Conservation (phyloP, 176 grass and related monocot species). For the Lolium rigidum region DNA sequence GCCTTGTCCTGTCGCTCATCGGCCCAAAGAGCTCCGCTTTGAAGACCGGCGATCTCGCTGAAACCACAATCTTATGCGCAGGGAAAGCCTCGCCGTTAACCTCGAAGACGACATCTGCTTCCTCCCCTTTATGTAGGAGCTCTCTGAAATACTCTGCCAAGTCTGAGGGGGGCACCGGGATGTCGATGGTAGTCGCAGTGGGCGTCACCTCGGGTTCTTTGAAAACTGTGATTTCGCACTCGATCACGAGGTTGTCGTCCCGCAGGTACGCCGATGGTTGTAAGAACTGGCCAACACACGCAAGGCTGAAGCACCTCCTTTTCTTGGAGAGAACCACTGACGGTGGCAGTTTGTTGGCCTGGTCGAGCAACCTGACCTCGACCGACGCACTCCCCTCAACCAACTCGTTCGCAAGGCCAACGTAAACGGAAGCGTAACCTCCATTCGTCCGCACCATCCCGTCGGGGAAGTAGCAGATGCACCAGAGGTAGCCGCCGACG, state of each 20-base stretch:
- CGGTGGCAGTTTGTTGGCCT: too few species aligned
- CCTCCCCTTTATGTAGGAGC: neutral
- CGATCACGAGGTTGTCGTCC: neutral
- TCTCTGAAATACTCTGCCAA: neutral
- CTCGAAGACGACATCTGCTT: neutral
- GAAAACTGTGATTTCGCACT: conserved; percentile 5
- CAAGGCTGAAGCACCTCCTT: too few species aligned
- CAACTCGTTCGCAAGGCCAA: too few species aligned
- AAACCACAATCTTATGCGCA: neutral
- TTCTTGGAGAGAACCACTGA: too few species aligned
- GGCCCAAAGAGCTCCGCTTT: neutral
- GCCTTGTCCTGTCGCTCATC: neutral
- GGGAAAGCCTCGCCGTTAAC: neutral
- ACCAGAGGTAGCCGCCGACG: too few species aligned
- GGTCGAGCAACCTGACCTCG: too few species aligned
- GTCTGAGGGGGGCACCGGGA: neutral
- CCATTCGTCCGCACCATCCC: too few species aligned
- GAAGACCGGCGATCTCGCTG: neutral
- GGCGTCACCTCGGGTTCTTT: neutral
- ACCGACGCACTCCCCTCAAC: too few species aligned
- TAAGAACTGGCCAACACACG: too few species aligned
- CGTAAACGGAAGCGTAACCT: too few species aligned
- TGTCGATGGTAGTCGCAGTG: neutral
- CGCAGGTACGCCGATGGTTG: neutral
- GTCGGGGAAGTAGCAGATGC: too few species aligned